Evolutionary conservation across 768 basidiomycete species (phyloP), one percentile per base, ranked within the genome.

Genomic region (Omphalotus guepiniiformis): DNA sequence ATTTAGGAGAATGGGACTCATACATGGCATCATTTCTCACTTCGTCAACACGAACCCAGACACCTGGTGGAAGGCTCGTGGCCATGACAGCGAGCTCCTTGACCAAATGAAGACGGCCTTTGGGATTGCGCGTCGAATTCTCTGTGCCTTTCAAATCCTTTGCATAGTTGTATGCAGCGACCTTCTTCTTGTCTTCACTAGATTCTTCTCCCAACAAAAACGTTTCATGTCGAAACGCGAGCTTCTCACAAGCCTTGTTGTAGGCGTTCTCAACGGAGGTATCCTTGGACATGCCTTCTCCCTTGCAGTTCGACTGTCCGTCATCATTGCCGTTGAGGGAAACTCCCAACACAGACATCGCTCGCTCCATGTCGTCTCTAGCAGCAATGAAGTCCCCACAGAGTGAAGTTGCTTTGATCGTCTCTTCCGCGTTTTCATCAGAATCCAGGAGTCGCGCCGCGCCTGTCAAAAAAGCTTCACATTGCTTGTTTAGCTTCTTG

Each of bases 41-140:
- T 55, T 82, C 79, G 54, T 82, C 78, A 5, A 76, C 75, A 27
- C 77, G 67, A 23, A 79, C 73, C 74, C 75, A 80, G 4, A 80
- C 69, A 5, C 78, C 78, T 2, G 72, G 67, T 42, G 79, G 79
- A n/a, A 80, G 65, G 44, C 71, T 71, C 7, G 78, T 80, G 4
- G 76, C 72, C 62, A 73, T 78, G 19, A 73, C 71, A 15, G 76
- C 74, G n/a, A 79, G 65, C 59, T 80, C 79, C 59, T 76, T 75
- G 51, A 76, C 61, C n/a, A 80, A 66, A 55, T 76, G 76, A 29
- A 79, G 57, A 28, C 76, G 64, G 53, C 72, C 64, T 56, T 71
- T 73, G 18, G 74, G 73, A 42, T 64, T 64, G 36, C 77, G 66
- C 26, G 71, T 73, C 8, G 67, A 57, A 29, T 53, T 62, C 30